A percentile compares a stretch with the other conserved stretches of the same genome.
phyloP scores from a whole-genome alignment of 805 yeast species.

The Yarrowia sp. region DNA sequence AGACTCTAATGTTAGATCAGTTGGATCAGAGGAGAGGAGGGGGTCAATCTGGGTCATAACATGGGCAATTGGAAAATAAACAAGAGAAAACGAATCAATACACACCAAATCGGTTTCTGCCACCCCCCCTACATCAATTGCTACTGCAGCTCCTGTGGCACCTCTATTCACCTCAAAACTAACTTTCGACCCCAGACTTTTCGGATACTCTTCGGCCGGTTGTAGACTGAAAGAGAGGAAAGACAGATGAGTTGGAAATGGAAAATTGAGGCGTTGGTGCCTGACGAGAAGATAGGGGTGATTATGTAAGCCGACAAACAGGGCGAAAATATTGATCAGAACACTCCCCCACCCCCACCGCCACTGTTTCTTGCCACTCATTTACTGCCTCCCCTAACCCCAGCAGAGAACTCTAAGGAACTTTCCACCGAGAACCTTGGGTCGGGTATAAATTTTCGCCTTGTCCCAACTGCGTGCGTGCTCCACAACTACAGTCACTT shows the following conservation, averaged over 20 bases:
- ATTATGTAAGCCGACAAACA: no score
- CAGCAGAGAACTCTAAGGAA: slow-evolving; percentile 39
- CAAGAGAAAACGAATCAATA: no score
- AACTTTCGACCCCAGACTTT: slow-evolving; percentile 34
- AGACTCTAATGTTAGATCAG: background rate
- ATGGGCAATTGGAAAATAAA: no score
- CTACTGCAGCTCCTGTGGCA: background rate
- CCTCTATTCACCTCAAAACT: background rate
- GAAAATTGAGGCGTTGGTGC: background rate
- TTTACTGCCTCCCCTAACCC: slow-evolving; percentile 17
- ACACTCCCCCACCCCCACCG: no score
- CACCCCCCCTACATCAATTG: background rate
- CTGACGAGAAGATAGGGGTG: no score
- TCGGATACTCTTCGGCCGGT: slow-evolving; percentile 36
- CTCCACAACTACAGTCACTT: no score
- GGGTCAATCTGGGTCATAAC: no score
- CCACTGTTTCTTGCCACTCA: background rate
- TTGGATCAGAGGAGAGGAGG: no score
- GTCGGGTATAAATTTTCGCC: slow-evolving; percentile 29
- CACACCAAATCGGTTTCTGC: no score
- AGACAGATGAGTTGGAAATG: background rate
- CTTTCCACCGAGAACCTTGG: slow-evolving; percentile 25
- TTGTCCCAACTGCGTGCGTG: slow-evolving; percentile 3
- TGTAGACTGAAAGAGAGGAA: no score
- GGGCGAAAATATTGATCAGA: no score